Conservation (phyloP, 495 filamentous ascomycete species). For the Penicillium salamii region DNA sequence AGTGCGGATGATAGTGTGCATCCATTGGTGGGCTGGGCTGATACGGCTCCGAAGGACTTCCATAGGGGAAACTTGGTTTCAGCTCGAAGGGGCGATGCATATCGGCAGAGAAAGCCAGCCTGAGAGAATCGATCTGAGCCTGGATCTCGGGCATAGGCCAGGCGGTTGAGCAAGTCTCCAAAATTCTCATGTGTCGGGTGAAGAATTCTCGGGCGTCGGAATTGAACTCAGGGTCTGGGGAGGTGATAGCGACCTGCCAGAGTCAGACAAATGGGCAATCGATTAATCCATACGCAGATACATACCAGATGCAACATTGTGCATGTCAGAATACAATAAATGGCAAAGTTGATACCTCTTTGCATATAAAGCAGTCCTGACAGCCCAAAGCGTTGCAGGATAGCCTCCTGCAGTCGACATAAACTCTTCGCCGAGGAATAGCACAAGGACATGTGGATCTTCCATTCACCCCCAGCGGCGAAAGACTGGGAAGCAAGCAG, state of each 20-base stretch:
- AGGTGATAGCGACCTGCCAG: conserved; percentile 85
- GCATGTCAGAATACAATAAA: conserved; percentile 88
- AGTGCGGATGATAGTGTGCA: conserved; percentile 39
- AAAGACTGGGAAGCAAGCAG: conserved; percentile 73
- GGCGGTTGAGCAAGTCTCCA: conserved; percentile 77
- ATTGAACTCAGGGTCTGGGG: conserved; percentile 86
- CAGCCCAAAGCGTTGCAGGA: conserved; percentile 73
- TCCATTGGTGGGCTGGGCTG: conserved; percentile 62
- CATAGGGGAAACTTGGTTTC: conserved; percentile 84
- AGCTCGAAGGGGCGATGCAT: conserved; percentile 81
- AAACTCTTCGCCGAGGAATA: conserved; percentile 84
- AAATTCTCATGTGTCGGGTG: conserved; percentile 89
- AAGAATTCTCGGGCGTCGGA: conserved; percentile 86
- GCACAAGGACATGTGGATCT: conserved; percentile 80
- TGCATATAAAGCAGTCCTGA: conserved; percentile 89
- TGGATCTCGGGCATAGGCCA: conserved; percentile 95
- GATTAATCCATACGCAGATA: conserved; percentile 6
- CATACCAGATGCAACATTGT: conserved; percentile 93
- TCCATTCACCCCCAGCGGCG: conserved; percentile 75
- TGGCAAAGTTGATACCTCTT: conserved; percentile 91
- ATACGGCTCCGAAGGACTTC: conserved; percentile 66
- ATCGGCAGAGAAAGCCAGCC: conserved; percentile 92
- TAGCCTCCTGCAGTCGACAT: conserved; percentile 86
- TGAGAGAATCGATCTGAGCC: conserved; percentile 82
- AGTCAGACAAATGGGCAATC: conserved; percentile 13